Evolutionary conservation across 2,329 filamentous ascomycete species (phyloP).

Genomic region (Fusarium armeniacum): DNA sequence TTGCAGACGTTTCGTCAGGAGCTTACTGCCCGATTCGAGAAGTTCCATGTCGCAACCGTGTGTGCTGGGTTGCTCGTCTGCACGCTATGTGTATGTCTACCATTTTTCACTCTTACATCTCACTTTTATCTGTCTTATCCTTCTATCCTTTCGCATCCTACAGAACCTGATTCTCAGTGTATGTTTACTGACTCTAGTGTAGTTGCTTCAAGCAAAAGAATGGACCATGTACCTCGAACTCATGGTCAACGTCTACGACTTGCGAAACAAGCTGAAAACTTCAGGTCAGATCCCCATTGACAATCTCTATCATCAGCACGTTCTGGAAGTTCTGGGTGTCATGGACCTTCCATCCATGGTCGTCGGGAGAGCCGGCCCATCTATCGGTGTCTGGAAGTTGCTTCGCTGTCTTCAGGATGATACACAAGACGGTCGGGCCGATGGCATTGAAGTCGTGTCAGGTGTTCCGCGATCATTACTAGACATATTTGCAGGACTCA

Average conservation of each 20-base stretch:
- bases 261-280: conserved; percentile 28
- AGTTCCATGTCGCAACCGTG: conserved; percentile 38
- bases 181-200: background rate
- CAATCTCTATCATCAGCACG: conserved; percentile 33
- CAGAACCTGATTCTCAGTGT: too few species aligned
- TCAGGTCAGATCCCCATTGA: conserved; percentile 28
- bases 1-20: conserved; percentile 46
- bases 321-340: conserved; percentile 43
- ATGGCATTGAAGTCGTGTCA: conserved; percentile 39
- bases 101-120: background rate
- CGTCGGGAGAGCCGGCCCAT: conserved; percentile 29
- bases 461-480: conserved; percentile 42
- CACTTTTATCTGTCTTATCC: background rate
- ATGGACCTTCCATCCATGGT: conserved; percentile 45
- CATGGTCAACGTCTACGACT: conserved; percentile 42
- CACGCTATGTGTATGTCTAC: conserved; percentile 41
- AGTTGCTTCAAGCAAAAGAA: conserved; percentile 44
- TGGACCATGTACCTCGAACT: conserved; percentile 47
- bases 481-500: conserved; percentile 39
- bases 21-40: conserved; percentile 34
- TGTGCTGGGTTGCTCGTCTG: conserved; percentile 45
- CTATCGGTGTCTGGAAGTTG: conserved; percentile 45
- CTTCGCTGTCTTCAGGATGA: conserved; percentile 40
- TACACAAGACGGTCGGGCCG: conserved; percentile 16
- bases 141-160: fast-evolving